Conservation (phyloP, 805 yeast species). For the Lipomyces yamadae region DNA sequence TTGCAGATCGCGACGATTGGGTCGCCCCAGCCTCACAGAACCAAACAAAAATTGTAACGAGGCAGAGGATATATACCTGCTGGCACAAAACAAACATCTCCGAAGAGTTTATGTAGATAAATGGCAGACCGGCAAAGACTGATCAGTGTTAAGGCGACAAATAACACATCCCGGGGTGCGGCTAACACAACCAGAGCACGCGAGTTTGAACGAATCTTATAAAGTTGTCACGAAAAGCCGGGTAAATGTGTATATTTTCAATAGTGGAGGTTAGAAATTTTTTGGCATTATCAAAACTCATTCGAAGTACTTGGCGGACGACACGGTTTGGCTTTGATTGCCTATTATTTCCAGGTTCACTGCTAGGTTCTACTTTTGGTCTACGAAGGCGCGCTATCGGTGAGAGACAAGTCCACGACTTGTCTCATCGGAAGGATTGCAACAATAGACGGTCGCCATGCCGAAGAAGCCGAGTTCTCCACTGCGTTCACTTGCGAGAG, state of each 20-base stretch:
- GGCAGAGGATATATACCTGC: background rate
- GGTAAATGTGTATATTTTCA: too few species aligned
- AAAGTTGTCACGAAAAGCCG: too few species aligned
- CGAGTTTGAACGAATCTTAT: too few species aligned
- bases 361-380: background rate
- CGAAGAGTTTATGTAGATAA: background rate
- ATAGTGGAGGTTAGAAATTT: too few species aligned
- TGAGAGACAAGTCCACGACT: background rate
- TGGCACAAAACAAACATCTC: background rate
- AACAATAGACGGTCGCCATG: conserved; percentile 5
- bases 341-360: background rate
- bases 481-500: conserved; percentile 30
- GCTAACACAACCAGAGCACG: too few species aligned
- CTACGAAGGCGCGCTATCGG: background rate
- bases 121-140: background rate
- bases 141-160: too few species aligned
- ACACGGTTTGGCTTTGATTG: background rate
- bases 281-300: background rate
- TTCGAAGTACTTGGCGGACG: background rate
- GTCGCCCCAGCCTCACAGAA: background rate
- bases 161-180: too few species aligned
- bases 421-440: background rate
- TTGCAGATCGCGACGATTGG: background rate
- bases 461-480: conserved; percentile 31
- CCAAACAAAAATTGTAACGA: background rate